Evolutionary conservation across 768 basidiomycete species (phyloP).

Genomic region (Nevesoporus exiguus): DNA sequence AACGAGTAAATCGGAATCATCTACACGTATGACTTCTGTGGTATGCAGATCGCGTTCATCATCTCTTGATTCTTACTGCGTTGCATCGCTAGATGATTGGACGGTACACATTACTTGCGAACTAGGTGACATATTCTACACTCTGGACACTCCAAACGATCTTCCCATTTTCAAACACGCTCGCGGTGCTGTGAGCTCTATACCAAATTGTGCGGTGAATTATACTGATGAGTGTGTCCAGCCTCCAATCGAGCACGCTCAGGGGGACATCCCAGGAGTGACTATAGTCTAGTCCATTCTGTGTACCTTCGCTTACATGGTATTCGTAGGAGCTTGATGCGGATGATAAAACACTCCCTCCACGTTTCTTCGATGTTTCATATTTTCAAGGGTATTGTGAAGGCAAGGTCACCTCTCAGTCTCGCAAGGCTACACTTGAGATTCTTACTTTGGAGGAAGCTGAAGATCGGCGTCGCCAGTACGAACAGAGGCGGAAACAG

Average conservation of each 20-base stretch:
- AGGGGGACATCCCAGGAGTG: background rate
- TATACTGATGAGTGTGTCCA: background rate
- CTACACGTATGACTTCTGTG: constrained; percentile 24
- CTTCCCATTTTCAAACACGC: constrained; percentile 21
- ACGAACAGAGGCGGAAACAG: constrained; percentile 6
- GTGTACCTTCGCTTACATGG: background rate
- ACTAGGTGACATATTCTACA: constrained; percentile 7
- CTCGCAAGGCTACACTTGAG: constrained; percentile 20
- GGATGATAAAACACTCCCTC: constrained; percentile 21
- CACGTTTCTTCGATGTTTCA: constrained; percentile 17
- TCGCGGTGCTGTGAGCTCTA: constrained; percentile 18
- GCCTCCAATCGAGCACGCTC: constrained; percentile 24
- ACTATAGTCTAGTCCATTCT: background rate
- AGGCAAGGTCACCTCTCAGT: constrained; percentile 20
- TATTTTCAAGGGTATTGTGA: constrained; percentile 26
- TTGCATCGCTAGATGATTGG: constrained; percentile 20
- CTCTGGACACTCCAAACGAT: constrained; percentile 10
- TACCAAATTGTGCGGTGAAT: background rate
- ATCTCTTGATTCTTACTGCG: background rate
- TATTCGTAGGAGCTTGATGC: constrained; percentile 19
- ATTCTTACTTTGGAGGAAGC: constrained; percentile 22
- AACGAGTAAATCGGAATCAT: constrained; percentile 23
- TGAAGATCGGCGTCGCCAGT: constrained; percentile 2
- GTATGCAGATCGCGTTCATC: background rate
- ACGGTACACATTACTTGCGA: constrained; percentile 27